A percentile compares a stretch with the other conserved stretches of the same genome.
These are phyloP conservation scores for Naganishia friedmannii DNA, from an alignment of 768 basidiomycete genomes.

Conservation along the genomic window DNA sequence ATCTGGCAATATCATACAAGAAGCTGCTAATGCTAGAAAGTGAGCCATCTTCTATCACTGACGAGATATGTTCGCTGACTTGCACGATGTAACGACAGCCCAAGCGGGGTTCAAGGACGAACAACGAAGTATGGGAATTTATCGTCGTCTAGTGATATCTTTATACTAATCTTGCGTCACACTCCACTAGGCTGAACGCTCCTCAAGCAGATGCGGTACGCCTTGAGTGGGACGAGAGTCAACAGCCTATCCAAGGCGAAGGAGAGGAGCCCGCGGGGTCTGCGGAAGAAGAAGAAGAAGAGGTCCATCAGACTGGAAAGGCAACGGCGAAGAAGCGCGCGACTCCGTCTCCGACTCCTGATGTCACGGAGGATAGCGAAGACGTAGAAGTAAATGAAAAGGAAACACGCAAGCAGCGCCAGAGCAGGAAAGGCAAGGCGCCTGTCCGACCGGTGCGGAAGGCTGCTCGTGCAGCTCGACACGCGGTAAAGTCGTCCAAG, in stretches of 20 bases:
- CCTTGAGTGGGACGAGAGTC: conserved; percentile 11
- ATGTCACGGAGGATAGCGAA: neutral
- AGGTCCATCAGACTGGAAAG: neutral
- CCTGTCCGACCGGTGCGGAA: neutral
- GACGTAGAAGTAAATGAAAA: neutral
- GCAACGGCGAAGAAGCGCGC: too few species aligned
- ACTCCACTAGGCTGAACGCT: neutral
- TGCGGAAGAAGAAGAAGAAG: too few species aligned
- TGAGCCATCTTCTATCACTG: neutral
- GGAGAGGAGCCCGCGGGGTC: neutral
- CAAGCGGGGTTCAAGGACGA: neutral
- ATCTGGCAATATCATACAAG: neutral
- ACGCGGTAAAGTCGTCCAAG: neutral
- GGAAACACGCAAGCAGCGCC: neutral
- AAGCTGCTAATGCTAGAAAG: neutral
- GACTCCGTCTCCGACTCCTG: neutral
- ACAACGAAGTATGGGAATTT: neutral
- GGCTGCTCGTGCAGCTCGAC: neutral
- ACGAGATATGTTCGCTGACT: neutral
- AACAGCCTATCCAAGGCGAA: neutral
- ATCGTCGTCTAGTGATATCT: neutral
- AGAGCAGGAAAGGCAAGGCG: neutral
- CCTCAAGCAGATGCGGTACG: conserved; percentile 17
- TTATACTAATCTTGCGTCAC: neutral
- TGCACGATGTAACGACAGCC: too few species aligned